These are phyloP conservation scores for sunflower (Helianthus annuus) DNA, from an alignment of 129 eudicot genomes.

Conservation along the genomic window HanXRQr2.0-SUNRISE NC_035449.2:122036697-122037196, in stretches of 20 bases:
- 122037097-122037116: too few relatives aligned
- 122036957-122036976: neutral
- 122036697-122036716: too few relatives aligned
- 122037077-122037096: too few relatives aligned
- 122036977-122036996: neutral
- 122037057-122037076: too few relatives aligned
- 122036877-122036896: conserved; percentile 9
- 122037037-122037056: neutral
- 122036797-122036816: conserved; percentile 25
- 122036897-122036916: neutral
- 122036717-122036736: neutral
- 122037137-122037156: too few relatives aligned
- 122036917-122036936: neutral
- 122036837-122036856: conserved; percentile 26
- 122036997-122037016: neutral
- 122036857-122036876: conserved; percentile 18
- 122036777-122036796: conserved; percentile 15
- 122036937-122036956: neutral
- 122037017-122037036: neutral
- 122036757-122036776: conserved; percentile 8
- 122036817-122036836: conserved; percentile 28
- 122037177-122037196: too few relatives aligned
- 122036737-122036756: neutral
- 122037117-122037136: too few relatives aligned
- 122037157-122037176: too few relatives aligned